These are phyloP conservation scores for Eruca vesicaria DNA, from an alignment of 441 rosid species.

Conservation along the genomic window DNA sequence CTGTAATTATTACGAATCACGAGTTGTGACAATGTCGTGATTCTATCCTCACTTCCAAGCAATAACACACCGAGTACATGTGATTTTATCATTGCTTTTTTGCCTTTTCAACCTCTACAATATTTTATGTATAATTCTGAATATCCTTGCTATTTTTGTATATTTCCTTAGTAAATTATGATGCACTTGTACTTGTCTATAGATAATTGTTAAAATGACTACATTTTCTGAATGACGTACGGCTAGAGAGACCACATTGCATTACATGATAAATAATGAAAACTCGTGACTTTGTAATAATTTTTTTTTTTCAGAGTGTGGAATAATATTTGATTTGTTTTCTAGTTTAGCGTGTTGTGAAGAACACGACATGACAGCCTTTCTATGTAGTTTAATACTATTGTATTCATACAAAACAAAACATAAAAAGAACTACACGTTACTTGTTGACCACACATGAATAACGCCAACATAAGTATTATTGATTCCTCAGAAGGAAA, in stretches of 20 bases:
- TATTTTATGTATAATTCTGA: neutral
- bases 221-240: neutral
- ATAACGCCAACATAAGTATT: slow-evolving; percentile 21
- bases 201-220: neutral
- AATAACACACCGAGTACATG: slow-evolving; percentile 14
- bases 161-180: neutral
- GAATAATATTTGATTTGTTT: slow-evolving; percentile 20
- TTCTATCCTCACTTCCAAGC: slow-evolving; percentile 5
- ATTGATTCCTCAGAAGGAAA: slow-evolving; percentile 4
- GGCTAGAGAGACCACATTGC: neutral
- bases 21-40: slow-evolving; percentile 1
- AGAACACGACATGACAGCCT: slow-evolving; percentile 34
- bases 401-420: slow-evolving; percentile 1
- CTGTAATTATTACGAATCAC: slow-evolving; percentile 26
- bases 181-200: neutral
- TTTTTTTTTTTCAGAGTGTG: slow-evolving; percentile 2
- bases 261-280: neutral
- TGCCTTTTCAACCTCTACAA: neutral
- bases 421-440: slow-evolving; percentile 7
- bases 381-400: slow-evolving; percentile 10
- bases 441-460: slow-evolving; percentile 28
- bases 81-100: slow-evolving; percentile 20
- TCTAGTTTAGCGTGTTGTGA: slow-evolving; percentile 19
- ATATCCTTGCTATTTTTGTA: neutral
- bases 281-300: slow-evolving; percentile 21